Percentiles rank a stretch among this genome's conserved stretches.
These are phyloP conservation scores for Solanum tarijense DNA, from an alignment of 257 asterid species.

Conservation along the genomic window DNA sequence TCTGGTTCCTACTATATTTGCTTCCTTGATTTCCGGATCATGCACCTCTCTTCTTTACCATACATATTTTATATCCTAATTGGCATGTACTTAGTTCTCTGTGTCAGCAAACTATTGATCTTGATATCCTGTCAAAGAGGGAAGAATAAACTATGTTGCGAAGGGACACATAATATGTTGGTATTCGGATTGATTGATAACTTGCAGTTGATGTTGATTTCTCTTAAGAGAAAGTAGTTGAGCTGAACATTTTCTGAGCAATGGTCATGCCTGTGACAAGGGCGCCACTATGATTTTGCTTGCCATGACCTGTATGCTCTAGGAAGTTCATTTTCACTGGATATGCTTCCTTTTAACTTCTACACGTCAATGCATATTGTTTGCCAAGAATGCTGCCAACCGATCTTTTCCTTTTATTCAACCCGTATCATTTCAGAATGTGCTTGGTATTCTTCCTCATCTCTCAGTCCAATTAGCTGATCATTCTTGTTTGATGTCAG, in stretches of 20 bases:
- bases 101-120: neutral
- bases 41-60: neutral
- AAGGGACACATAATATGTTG: neutral
- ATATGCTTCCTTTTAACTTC: neutral
- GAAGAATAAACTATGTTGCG: neutral
- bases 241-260: neutral
- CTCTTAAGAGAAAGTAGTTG: neutral
- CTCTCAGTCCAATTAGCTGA: neutral
- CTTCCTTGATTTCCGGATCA: neutral
- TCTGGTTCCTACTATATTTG: neutral
- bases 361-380: neutral
- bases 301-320: neutral
- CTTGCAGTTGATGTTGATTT: neutral
- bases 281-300: neutral
- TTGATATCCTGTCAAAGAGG: neutral
- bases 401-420: neutral
- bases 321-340: neutral
- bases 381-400: neutral
- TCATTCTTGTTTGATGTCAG: conserved; percentile 27
- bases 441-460: neutral
- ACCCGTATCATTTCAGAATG: neutral
- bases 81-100: neutral
- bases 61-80: neutral
- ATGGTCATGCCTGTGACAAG: neutral
- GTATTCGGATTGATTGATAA: neutral